Percentiles rank a stretch among this genome's conserved stretches.
phyloP scores from a whole-genome alignment of 805 yeast species.

The Yarrowia yakushimensis region DNA sequence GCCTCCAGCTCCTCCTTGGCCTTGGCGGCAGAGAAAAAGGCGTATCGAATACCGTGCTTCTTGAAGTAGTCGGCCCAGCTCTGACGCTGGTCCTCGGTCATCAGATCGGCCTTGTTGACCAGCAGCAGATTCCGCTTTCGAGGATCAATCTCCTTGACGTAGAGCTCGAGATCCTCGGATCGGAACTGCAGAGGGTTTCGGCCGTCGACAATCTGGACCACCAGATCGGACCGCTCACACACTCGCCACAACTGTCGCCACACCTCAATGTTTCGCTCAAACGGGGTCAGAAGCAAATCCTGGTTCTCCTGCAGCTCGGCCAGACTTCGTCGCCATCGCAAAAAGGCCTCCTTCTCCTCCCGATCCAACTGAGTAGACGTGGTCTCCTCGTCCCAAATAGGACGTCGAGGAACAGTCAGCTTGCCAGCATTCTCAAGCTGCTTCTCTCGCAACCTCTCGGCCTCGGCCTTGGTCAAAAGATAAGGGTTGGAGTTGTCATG shows the following conservation, averaged over 20 bases:
- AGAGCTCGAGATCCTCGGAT: conserved; percentile 79
- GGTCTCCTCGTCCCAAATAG: conserved; percentile 72
- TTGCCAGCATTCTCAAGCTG: conserved; percentile 50
- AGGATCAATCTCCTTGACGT: conserved; percentile 74
- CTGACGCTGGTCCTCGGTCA: conserved; percentile 70
- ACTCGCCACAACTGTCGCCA: conserved; percentile 99
- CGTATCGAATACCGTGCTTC: conserved; percentile 65
- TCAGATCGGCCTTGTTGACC: conserved; percentile 90
- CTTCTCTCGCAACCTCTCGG: conserved; percentile 55
- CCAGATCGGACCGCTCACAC: conserved; percentile 86
- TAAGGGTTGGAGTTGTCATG: conserved; percentile 50
- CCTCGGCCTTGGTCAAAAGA: conserved; percentile 64
- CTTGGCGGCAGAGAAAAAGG: conserved; percentile 86
- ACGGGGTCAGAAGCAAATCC: conserved; percentile 87
- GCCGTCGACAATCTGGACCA: conserved; percentile 97
- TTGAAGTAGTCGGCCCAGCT: conserved; percentile 85
- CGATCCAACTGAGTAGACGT: conserved; percentile 76
- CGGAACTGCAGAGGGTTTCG: conserved; percentile 89
- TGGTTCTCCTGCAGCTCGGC: conserved; percentile 81
- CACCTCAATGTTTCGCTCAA: conserved; percentile 94
- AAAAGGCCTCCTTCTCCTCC: conserved; percentile 82
- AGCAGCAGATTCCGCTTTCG: conserved; percentile 74
- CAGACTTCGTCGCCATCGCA: conserved; percentile 89
- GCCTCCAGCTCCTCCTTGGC: conserved; percentile 74
- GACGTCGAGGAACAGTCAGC: conserved; percentile 90